Conservation (phyloP, 2,329 filamentous ascomycete species). For the Dactylonectria estremocensis region DNA sequence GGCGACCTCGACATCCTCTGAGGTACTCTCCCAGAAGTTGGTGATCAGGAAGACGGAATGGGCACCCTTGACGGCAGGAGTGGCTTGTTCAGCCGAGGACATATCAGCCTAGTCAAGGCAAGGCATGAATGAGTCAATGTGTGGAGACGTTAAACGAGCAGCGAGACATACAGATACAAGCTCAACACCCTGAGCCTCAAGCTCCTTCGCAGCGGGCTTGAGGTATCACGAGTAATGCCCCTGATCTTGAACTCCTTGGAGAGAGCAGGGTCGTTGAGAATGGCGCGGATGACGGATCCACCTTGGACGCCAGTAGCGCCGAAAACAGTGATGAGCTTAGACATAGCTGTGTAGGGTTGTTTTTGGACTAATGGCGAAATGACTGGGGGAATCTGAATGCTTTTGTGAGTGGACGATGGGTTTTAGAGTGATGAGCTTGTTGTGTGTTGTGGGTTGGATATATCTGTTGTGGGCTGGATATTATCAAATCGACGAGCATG, state of each 20-base stretch:
- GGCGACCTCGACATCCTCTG: slow-evolving; percentile 55
- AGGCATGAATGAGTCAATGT: slow-evolving; percentile 22
- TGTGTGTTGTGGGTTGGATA: too few relatives aligned
- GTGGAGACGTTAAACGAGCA: neutral
- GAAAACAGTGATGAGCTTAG: slow-evolving; percentile 49
- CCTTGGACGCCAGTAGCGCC: slow-evolving; percentile 67
- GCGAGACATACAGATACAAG: slow-evolving; percentile 54
- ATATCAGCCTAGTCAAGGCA: slow-evolving; percentile 57
- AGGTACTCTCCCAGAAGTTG: slow-evolving; percentile 56
- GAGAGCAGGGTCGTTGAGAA: slow-evolving; percentile 63
- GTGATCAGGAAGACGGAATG: slow-evolving; percentile 61
- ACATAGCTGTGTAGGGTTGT: too few relatives aligned
- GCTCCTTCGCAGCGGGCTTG: slow-evolving; percentile 57
- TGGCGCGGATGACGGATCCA: slow-evolving; percentile 60
- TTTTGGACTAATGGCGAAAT: too few relatives aligned
- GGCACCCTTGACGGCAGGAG: slow-evolving; percentile 57
- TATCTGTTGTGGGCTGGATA: too few relatives aligned
- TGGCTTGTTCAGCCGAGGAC: slow-evolving; percentile 53
- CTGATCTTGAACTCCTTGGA: slow-evolving; percentile 61
- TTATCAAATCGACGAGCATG: too few relatives aligned
- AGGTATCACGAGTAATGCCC: slow-evolving; percentile 62
- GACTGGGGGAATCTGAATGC: too few relatives aligned
- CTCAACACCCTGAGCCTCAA: slow-evolving; percentile 60
- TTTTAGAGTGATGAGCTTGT: too few relatives aligned
- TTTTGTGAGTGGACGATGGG: too few relatives aligned